Base-by-base conservation (phyloP, 371 early-diverging fungal species). In the Dichotomocladium elegans region DNA sequence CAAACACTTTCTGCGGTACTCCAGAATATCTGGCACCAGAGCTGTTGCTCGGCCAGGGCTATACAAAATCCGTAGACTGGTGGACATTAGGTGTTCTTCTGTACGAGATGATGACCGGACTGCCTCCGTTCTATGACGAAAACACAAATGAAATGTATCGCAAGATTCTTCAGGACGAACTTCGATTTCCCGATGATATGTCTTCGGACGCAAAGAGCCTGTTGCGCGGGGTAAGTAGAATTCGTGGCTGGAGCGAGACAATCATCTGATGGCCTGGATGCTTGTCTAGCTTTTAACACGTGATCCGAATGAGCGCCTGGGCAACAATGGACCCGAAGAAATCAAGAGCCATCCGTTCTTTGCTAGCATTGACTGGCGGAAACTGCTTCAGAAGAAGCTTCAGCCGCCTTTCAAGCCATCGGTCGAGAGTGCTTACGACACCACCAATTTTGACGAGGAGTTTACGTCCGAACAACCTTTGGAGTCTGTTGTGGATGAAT, bases 21-120 rank as follows among this genome's bases (percentile, higher is more conserved):
- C 99, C 99, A 10, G 99, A 99, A 70, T 99, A 95, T 68, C 89
- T 99, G 65, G 99, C 99, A 7, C 99, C 99, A 3, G 99, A 99
- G 65, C 64, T 98, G 27, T 70, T 99, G 21, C 59, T 88, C 22
- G 93, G 92, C 26, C 83, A 95, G 54, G 95, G 95, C 43, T 98
- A 99, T 77, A 94, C 95, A 15, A 93, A 91, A 65, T 75, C 82
- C 2, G 96, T 95, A 4, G 99, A 99, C 71, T 95, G 98, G 94
- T 99, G 99, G 99, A 41, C 96, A 10, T 76, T 98, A 34, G 99
- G 98, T 31, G 93, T 99, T 31, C 77, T 98, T 40, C 76, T 99
- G 22, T 99, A 92, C 74, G 97, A 98, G 67, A 93, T 99, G 94
- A 69, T 96, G 71, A 86, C 91, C 10, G 96, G 96, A 5, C 78